phyloP scores from a whole-genome alignment of 2,329 filamentous ascomycete genomes.

The Cladosporium phlei region DNA sequence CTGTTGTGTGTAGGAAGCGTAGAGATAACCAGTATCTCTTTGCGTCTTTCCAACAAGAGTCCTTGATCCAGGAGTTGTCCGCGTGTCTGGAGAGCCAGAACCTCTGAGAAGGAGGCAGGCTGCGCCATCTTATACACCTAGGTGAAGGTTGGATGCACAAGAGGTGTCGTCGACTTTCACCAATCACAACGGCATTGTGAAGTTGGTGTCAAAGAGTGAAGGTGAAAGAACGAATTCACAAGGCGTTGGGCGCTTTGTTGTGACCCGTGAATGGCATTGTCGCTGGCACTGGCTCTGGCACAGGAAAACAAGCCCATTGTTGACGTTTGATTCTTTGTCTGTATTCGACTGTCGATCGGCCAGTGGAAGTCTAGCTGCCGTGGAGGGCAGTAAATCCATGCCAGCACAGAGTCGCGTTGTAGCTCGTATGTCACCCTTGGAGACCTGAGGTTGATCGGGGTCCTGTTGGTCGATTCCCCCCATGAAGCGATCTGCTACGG shows the following conservation, averaged over 20 bases:
- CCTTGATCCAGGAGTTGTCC: neutral
- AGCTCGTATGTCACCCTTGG: too few species aligned
- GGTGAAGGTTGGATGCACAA: slow-evolving; percentile 2
- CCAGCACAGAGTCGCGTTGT: too few species aligned
- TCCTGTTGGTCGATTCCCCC: too few species aligned
- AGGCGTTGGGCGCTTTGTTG: neutral
- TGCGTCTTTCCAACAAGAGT: neutral
- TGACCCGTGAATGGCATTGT: too few species aligned
- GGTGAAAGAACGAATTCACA: neutral
- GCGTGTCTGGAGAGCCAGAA: neutral
- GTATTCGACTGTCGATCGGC: too few species aligned
- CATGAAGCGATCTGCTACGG: too few species aligned
- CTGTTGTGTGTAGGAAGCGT: neutral
- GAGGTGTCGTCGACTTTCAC: neutral
- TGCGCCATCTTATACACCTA: neutral
- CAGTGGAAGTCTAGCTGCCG: too few species aligned
- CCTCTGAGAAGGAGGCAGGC: neutral
- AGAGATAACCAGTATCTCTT: slow-evolving; percentile 8
- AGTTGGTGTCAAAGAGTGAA: neutral
- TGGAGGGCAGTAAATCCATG: too few species aligned
- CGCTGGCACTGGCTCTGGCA: too few species aligned
- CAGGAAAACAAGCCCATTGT: too few species aligned
- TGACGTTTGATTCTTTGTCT: too few species aligned
- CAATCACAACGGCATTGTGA: slow-evolving; percentile 9
- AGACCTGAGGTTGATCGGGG: too few species aligned